Conservation (phyloP, 1,284 basidiomycete species). For the Austroboletus novae-zelandiae region DNA sequence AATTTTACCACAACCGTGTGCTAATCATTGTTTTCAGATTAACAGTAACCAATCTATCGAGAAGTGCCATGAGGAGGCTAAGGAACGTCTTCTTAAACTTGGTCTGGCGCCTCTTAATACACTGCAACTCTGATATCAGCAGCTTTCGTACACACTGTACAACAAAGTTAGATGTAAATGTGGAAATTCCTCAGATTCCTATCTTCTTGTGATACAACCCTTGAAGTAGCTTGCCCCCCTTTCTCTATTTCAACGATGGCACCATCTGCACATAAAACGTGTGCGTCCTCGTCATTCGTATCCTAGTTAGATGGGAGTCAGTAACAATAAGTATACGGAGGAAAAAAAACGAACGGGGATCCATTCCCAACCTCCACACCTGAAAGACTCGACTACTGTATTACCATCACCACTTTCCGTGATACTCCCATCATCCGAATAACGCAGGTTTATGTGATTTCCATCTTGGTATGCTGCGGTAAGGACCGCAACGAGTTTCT, state of each 20-base stretch:
- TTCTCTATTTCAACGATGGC: constrained; percentile 56
- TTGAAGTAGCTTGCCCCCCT: constrained; percentile 56
- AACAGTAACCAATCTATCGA: constrained; percentile 76
- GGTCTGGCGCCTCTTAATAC: constrained; percentile 21
- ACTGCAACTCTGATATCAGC: constrained; percentile 3
- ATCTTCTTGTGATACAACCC: constrained; percentile 34
- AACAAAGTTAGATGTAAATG: constrained; percentile 37
- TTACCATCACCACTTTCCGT: constrained; percentile 44
- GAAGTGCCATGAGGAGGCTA: constrained; percentile 67
- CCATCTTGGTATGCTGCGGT: constrained; percentile 72
- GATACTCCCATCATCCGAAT: constrained; percentile 48
- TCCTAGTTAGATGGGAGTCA: constrained; percentile 41
- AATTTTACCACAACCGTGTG: background rate
- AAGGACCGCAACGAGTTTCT: constrained; percentile 52
- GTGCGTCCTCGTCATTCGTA: constrained; percentile 52
- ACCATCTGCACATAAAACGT: constrained; percentile 74
- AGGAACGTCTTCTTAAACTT: constrained; percentile 53
- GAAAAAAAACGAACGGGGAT: constrained; percentile 56
- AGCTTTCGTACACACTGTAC: constrained; percentile 10
- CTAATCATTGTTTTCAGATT: constrained; percentile 48
- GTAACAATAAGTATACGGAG: constrained; percentile 4
- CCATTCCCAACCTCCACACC: constrained; percentile 86
- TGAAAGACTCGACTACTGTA: constrained; percentile 75
- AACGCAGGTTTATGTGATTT: constrained; percentile 62
- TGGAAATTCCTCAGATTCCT: constrained; percentile 39